Conservation (phyloP, 192 early-diverging fungal genomes). For the Funneliformis geosporum region DNA sequence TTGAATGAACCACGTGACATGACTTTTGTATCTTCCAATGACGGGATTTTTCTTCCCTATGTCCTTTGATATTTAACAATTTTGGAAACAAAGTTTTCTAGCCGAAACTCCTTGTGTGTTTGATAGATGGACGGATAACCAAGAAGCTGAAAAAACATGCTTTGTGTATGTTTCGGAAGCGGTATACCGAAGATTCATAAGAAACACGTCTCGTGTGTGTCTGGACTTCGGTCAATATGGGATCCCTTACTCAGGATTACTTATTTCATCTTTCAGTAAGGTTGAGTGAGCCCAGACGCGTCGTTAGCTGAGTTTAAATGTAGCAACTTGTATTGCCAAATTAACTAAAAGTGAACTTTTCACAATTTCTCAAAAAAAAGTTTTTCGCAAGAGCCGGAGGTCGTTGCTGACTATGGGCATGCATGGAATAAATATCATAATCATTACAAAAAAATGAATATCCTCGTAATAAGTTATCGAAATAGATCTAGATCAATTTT, state of each 20-base stretch:
- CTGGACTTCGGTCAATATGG: background rate
- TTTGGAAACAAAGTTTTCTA: background rate
- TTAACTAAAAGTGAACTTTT: background rate
- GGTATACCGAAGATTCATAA: too few relatives aligned
- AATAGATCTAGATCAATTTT: too few relatives aligned
- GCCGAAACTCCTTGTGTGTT: slow-evolving; percentile 18
- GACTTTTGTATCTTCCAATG: slow-evolving; percentile 7
- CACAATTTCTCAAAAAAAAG: too few relatives aligned
- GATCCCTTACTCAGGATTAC: background rate
- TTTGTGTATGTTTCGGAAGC: too few relatives aligned
- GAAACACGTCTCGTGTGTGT: too few relatives aligned
- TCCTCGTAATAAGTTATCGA: too few relatives aligned
- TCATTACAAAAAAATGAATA: too few relatives aligned
- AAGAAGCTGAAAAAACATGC: too few relatives aligned
- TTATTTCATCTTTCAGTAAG: background rate
- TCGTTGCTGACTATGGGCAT: too few relatives aligned
- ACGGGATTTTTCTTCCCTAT: background rate
- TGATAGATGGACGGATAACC: background rate
- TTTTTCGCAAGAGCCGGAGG: too few relatives aligned
- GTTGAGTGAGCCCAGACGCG: background rate
- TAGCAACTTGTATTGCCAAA: slow-evolving; percentile 8
- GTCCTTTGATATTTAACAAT: background rate
- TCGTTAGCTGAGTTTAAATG: slow-evolving; percentile 10
- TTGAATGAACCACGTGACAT: too few relatives aligned
- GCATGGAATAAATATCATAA: too few relatives aligned